A percentile compares a stretch with the other conserved stretches of the same genome.
phyloP scores from a whole-genome alignment of 768 basidiomycete species.

The Coprinopsis cinerea region DNA sequence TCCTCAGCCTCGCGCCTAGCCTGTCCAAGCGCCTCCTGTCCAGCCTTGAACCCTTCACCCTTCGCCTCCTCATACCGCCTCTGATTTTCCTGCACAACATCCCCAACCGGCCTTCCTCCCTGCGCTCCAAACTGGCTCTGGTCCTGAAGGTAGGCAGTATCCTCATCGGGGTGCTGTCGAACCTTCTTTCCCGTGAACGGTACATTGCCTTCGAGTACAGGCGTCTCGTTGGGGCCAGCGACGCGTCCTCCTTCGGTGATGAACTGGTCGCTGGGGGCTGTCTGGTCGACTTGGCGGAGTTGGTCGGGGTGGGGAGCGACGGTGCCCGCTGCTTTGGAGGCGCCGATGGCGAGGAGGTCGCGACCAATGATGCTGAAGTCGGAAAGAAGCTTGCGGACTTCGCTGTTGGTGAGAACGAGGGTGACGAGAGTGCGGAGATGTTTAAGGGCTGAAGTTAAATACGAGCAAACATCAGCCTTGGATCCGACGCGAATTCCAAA shows the following conservation, averaged over 20 bases:
- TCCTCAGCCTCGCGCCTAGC: slow-evolving; percentile 8
- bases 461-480: not conserved
- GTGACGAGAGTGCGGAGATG: slow-evolving; percentile 86
- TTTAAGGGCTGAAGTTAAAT: slow-evolving; percentile 47
- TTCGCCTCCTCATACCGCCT: slow-evolving; percentile 18
- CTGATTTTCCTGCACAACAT: slow-evolving; percentile 18
- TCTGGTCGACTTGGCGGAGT: slow-evolving; percentile 60
- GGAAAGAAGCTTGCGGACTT: slow-evolving; percentile 82
- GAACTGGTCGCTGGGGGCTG: slow-evolving; percentile 66
- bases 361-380: slow-evolving; percentile 77
- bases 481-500: slow-evolving; percentile 11
- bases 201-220: slow-evolving; percentile 25
- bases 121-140: slow-evolving; percentile 13
- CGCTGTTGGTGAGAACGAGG: slow-evolving; percentile 88
- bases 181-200: slow-evolving; percentile 27
- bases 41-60: slow-evolving; percentile 8
- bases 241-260: slow-evolving; percentile 37
- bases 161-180: slow-evolving; percentile 45
- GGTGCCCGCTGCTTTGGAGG: slow-evolving; percentile 60
- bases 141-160: slow-evolving; percentile 27
- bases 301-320: slow-evolving; percentile 62
- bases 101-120: slow-evolving; percentile 24
- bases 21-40: slow-evolving; percentile 9
- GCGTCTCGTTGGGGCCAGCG: slow-evolving; percentile 26
- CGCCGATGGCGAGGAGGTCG: slow-evolving; percentile 74